Evolutionary conservation across 306 rosid species (phyloP).

Genomic region (Lathyrus oleraceus): DNA sequence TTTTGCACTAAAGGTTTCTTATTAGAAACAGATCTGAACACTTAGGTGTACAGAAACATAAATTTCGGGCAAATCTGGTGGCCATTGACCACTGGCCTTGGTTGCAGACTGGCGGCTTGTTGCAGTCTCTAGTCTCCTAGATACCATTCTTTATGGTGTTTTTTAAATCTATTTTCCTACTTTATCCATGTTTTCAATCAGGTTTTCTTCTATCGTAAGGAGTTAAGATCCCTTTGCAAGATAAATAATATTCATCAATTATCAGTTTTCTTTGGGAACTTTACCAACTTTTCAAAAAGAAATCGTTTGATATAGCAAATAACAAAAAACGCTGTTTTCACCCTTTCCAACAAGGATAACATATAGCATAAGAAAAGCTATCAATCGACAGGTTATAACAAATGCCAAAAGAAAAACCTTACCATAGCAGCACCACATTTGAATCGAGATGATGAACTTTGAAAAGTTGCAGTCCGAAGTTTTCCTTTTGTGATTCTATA

Average conservation of each 20-base stretch:
- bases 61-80: not conserved
- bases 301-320: not conserved
- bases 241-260: slow-evolving; percentile 4
- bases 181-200: not conserved
- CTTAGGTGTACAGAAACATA: not conserved
- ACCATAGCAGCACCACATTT: not conserved
- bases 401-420: slow-evolving; percentile 11
- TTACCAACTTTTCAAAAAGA: not conserved
- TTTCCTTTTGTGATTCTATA: slow-evolving; percentile 37
- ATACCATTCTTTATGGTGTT: not conserved
- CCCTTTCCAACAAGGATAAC: not conserved
- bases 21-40: not conserved
- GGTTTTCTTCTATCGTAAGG: not conserved
- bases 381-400: slow-evolving; percentile 18
- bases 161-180: not conserved
- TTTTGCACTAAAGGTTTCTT: not conserved
- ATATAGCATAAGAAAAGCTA: slow-evolving; percentile 5
- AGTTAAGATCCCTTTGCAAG: slow-evolving; percentile 7
- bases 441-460: slow-evolving; percentile 32
- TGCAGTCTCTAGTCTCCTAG: not conserved
- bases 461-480: slow-evolving; percentile 33
- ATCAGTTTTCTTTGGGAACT: not conserved
- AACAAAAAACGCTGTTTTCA: not conserved
- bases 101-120: slow-evolving; percentile 3
- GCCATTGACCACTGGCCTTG: not conserved